Evolutionary conservation across 2,329 filamentous ascomycete genomes (phyloP).

Genomic region (Pseudogymnoascus destructans): DNA sequence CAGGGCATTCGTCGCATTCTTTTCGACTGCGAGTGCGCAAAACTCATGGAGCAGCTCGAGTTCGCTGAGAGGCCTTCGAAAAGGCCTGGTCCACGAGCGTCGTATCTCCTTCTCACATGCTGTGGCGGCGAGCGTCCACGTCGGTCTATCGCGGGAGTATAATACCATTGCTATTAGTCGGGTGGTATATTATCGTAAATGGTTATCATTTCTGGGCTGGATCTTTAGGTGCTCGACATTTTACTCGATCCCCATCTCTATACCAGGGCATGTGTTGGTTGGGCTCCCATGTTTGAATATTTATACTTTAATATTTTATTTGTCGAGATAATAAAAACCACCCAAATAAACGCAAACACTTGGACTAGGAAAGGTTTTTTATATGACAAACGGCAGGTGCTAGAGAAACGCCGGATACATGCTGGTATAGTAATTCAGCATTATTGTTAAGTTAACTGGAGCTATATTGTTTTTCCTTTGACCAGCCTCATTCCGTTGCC

Average conservation of each 20-base stretch:
- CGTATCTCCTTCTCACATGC: slow-evolving; percentile 11
- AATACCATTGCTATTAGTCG: background rate
- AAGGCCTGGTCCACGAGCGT: slow-evolving; percentile 3
- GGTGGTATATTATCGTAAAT: background rate
- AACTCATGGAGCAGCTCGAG: background rate
- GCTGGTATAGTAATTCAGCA: background rate
- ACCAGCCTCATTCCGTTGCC: background rate
- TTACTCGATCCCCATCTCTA: background rate
- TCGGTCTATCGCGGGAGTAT: background rate
- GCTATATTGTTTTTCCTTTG: background rate
- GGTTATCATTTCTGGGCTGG: background rate
- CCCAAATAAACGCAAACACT: background rate
- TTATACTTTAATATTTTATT: background rate
- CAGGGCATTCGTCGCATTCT: background rate
- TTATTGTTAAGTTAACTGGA: background rate
- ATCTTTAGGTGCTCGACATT: background rate
- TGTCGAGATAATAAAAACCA: background rate
- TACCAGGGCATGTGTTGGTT: background rate
- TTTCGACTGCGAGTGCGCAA: background rate
- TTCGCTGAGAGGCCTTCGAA: background rate
- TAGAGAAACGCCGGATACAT: background rate
- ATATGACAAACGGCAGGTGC: background rate
- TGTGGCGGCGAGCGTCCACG: background rate
- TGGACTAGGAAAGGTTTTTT: background rate
- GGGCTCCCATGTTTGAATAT: background rate